Conservation (phyloP, 2,329 filamentous ascomycete genomes). For the Botryotinia narcissicola region DNA sequence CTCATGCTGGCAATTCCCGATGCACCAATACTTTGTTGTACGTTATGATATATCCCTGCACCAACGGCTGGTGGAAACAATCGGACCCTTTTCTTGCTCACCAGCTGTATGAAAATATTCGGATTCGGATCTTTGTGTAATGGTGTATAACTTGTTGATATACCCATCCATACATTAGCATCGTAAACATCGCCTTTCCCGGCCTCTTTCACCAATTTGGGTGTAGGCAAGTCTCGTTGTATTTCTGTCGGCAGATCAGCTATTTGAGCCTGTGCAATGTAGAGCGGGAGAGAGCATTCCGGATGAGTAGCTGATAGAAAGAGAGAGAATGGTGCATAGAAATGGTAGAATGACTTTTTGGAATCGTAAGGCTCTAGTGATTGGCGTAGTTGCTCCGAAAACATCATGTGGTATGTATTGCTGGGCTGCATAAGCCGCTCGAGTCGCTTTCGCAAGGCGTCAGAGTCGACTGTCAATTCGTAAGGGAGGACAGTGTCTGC, state of each 20-base stretch:
- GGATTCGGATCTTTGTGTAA: conserved; percentile 92
- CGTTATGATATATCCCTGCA: conserved; percentile 56
- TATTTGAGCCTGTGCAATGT: conserved; percentile 81
- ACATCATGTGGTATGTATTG: neutral
- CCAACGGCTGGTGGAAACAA: conserved; percentile 66
- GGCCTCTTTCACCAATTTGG: conserved; percentile 57
- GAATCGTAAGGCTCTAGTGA: neutral
- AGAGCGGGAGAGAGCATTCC: conserved; percentile 48
- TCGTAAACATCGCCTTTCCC: conserved; percentile 84
- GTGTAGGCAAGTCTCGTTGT: conserved; percentile 64
- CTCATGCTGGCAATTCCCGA: conserved; percentile 51
- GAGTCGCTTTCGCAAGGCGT: neutral
- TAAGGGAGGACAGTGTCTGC: conserved; percentile 54
- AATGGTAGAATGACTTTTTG: conserved; percentile 44
- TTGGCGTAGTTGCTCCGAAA: neutral
- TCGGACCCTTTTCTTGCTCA: conserved; percentile 69
- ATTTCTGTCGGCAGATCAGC: conserved; percentile 63
- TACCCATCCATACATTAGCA: conserved; percentile 84
- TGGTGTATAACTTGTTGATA: conserved; percentile 83
- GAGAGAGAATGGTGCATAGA: conserved; percentile 42
- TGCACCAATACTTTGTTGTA: conserved; percentile 42
- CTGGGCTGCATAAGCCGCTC: neutral
- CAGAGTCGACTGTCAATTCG: conserved; percentile 47
- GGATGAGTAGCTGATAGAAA: conserved; percentile 29
- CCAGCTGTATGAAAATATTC: conserved; percentile 85